Evolutionary conservation across 352 stramenopile genomes (phyloP), one percentile per base, ranked within the genome.

Genomic region (Paralagenidium karlingii): DNA sequence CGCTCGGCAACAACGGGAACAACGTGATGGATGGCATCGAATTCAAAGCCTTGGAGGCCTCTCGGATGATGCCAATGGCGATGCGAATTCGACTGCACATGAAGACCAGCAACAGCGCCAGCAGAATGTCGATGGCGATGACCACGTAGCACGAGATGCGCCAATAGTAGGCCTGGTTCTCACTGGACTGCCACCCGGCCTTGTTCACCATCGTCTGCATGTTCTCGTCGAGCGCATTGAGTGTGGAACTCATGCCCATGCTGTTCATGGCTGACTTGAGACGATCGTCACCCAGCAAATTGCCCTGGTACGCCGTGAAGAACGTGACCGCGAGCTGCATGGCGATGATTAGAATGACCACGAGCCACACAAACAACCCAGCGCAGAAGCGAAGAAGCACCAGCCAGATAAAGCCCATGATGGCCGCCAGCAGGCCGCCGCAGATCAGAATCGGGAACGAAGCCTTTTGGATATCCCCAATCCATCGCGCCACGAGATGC

Each of bases 11-110:
- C 10, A 94, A 50, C 2, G 80, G 82, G 39, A 82, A 80, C 11
- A 93, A 50, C 27, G 74, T 66, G 16, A 95, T 52, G 38, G 78
- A 68, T 12, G 81, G 74, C 65, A 94, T 91, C 25, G 55, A 39
- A 36, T 77, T 60, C 12, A 95, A 50, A 15, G 74, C 78, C 46
- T 82, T 84, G 20, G 70, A 84, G 25, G 82, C 70, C 50, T 93
- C 78, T 8, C 70, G 64, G 40, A 95, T 87, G 53, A 92, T 83
- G 10, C 68, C 74, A 38, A 95, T 87, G 10, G 82, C 80, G 26
- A 92, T 79, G 36, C 61, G 58, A 40, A 95, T 92, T 22, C 80
- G 74, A 10, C 76, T 60, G 33, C 76, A 82, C 56, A 93, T 71
- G 55, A 85, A 84, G 30, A 91, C 59, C 28, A 89, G 37, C 28